Percentiles rank a stretch among this genome's conserved stretches.
Evolutionary conservation across 2,329 filamentous ascomycete species (phyloP).

Genomic region (Juglanconis juglandina): DNA sequence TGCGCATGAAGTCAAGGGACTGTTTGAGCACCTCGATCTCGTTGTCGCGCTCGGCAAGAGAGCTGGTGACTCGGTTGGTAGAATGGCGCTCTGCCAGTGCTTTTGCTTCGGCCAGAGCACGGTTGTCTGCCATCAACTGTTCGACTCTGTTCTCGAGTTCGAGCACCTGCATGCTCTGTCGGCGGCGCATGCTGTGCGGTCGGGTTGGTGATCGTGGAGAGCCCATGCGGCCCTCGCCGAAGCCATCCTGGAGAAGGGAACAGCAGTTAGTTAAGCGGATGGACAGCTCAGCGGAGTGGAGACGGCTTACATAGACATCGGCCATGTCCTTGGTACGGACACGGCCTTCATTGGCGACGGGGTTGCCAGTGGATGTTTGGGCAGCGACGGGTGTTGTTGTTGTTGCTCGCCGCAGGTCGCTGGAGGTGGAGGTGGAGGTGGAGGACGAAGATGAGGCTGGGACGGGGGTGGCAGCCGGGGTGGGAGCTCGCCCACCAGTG

Average conservation of each 20-base stretch:
- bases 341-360: constrained; percentile 83
- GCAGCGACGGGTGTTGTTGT: constrained; percentile 16
- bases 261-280: constrained; percentile 17
- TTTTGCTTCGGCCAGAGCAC: constrained; percentile 70
- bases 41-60: constrained; percentile 76
- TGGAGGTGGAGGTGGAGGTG: constrained; percentile 11
- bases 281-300: constrained; percentile 17
- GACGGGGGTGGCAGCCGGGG: constrained; percentile 17
- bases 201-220: constrained; percentile 90
- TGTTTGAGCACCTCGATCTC: constrained; percentile 81
- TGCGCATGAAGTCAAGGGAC: constrained; percentile 74
- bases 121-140: constrained; percentile 81
- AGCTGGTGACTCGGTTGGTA: constrained; percentile 63
- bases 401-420: constrained; percentile 16
- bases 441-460: constrained; percentile 17
- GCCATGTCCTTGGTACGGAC: constrained; percentile 81
- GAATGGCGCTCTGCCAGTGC: constrained; percentile 64
- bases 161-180: constrained; percentile 95
- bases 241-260: constrained; percentile 68
- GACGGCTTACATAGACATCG: constrained; percentile 82
- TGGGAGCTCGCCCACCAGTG: constrained; percentile 4
- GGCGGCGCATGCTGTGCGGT: constrained; percentile 91
- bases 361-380: constrained; percentile 45
- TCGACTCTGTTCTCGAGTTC: constrained; percentile 86
- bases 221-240: constrained; percentile 79